phyloP scores from a whole-genome alignment of 257 asterid genomes.

The Orobanche coerulescens region DNA sequence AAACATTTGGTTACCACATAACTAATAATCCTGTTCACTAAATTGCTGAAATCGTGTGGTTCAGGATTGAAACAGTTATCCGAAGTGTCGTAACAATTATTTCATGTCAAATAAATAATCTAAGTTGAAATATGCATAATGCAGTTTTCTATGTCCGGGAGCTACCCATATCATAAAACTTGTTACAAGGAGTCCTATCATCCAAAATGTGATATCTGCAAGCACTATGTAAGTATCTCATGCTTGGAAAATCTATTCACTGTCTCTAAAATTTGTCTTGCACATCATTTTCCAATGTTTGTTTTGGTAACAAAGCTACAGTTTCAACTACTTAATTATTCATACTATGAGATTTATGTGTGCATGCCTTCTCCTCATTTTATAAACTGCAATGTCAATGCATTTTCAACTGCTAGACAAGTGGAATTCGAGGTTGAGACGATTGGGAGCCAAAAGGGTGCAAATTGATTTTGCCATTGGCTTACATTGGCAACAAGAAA shows the following conservation, averaged over 20 bases:
- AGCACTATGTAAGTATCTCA: slow-evolving; percentile 61
- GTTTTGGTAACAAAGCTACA: no score
- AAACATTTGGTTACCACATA: not conserved
- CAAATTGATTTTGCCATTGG: no score
- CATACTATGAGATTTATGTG: no score
- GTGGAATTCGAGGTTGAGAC: no score
- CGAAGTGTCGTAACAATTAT: no score
- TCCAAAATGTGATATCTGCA: slow-evolving; percentile 96
- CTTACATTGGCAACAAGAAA: no score
- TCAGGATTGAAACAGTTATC: not conserved
- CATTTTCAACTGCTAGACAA: not conserved
- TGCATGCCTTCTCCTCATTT: not conserved
- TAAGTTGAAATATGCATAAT: slow-evolving; percentile 4
- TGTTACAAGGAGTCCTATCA: slow-evolving; percentile 93
- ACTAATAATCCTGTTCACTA: slow-evolving; percentile 6
- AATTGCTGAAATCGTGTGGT: not conserved
- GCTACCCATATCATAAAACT: slow-evolving; percentile 78
- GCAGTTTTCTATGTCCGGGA: slow-evolving; percentile 90
- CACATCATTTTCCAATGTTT: not conserved
- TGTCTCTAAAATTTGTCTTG: no score
- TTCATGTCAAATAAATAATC: not conserved
- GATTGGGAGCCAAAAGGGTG: no score
- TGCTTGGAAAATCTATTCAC: not conserved
- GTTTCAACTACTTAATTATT: no score
- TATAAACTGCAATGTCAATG: not conserved